Conservation (phyloP, 345 rosid species). For the Arabidopsis arenosa region DNA sequence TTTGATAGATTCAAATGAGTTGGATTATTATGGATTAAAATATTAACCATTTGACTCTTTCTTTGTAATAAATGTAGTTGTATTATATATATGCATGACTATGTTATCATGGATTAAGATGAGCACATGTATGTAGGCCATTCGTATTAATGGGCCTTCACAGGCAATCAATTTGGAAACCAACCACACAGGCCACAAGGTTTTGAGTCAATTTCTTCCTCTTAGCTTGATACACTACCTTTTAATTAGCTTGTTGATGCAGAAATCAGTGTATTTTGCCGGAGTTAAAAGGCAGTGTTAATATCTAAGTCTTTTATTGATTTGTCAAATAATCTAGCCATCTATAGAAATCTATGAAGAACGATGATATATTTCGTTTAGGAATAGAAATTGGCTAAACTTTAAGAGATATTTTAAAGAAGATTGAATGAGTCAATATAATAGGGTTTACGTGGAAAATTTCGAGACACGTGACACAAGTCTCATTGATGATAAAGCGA, state of each 20-base stretch:
- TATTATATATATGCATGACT: background rate
- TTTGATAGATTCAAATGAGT: background rate
- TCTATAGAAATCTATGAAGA: background rate
- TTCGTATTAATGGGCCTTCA: slow-evolving; percentile 8
- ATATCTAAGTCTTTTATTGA: background rate
- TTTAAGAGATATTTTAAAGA: background rate
- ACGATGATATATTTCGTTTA: background rate
- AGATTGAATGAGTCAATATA: background rate
- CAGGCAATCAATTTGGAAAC: background rate
- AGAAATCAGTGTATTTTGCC: background rate
- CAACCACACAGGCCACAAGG: background rate
- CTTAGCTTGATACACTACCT: too few species aligned
- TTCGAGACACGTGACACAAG: background rate
- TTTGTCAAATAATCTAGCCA: background rate
- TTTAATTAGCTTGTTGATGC: background rate
- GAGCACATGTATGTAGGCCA: background rate
- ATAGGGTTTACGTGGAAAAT: background rate
- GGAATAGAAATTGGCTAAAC: background rate
- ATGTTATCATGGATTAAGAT: too few species aligned
- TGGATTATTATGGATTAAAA: background rate
- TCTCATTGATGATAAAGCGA: background rate
- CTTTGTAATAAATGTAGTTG: background rate
- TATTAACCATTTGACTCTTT: background rate
- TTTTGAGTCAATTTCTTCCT: background rate
- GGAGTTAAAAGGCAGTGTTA: background rate